A percentile compares a stretch with the other conserved stretches of the same genome.
These are phyloP conservation scores for Jatropha podagrica DNA, from an alignment of 441 rosid genomes.

Conservation along the genomic window DNA sequence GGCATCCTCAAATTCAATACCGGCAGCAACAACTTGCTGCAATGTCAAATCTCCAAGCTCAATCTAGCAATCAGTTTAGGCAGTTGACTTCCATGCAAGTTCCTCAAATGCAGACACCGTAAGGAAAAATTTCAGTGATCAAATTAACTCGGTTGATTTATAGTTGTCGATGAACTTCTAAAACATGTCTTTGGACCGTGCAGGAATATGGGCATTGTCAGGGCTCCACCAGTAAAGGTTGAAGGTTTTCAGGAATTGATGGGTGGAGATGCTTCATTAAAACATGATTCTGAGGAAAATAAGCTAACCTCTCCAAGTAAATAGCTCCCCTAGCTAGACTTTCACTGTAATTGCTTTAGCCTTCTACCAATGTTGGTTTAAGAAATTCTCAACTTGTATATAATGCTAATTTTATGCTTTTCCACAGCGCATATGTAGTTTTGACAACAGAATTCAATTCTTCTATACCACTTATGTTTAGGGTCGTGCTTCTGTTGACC, in stretches of 20 bases:
- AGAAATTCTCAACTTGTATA: conserved; percentile 8
- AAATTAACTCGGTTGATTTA: conserved; percentile 9
- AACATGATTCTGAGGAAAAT: conserved; percentile 74
- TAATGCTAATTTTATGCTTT: conserved; percentile 4
- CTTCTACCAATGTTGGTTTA: neutral
- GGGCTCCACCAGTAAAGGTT: conserved; percentile 91
- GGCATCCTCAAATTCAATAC: conserved; percentile 59
- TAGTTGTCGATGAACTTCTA: conserved; percentile 13
- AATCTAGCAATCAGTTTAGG: conserved; percentile 64
- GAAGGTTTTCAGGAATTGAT: conserved; percentile 91
- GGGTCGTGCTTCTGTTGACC: neutral
- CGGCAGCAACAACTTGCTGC: conserved; percentile 69
- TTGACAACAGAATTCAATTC: neutral
- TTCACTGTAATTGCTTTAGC: neutral
- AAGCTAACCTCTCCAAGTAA: conserved; percentile 77
- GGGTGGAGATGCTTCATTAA: conserved; percentile 79
- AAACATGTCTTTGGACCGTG: conserved; percentile 27
- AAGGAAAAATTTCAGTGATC: conserved; percentile 35
- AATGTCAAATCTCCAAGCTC: conserved; percentile 55
- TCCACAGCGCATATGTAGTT: neutral
- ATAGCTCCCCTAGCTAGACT: conserved; percentile 21
- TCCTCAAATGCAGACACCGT: conserved; percentile 77
- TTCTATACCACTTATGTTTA: neutral
- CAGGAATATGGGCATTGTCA: conserved; percentile 63
- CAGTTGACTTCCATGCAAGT: conserved; percentile 64